Evolutionary conservation across 2,329 filamentous ascomycete species (phyloP).

Genomic region (Colletotrichum sp.): DNA sequence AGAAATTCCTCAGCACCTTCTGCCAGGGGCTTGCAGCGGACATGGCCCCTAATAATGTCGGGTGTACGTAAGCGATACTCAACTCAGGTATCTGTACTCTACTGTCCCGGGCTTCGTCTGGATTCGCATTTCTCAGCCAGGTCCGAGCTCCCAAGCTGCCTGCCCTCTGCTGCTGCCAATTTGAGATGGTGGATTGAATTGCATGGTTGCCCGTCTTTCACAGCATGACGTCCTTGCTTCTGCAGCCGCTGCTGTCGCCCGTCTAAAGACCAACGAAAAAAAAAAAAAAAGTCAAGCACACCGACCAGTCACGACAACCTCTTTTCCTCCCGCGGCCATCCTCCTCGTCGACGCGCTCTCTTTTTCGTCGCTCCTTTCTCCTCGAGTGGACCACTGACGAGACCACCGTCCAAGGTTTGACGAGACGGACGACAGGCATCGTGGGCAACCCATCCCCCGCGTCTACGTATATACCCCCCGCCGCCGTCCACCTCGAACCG

Average conservation of each 20-base stretch:
- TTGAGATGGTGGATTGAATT: slow-evolving; percentile 1
- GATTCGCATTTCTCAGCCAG: neutral
- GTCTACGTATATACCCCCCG: neutral
- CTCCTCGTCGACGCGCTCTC: neutral
- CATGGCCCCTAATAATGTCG: neutral
- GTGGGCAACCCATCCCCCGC: neutral
- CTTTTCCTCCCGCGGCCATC: neutral
- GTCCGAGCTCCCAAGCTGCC: neutral
- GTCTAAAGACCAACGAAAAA: neutral
- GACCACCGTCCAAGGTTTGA: neutral
- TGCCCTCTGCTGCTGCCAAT: neutral
- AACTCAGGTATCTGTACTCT: neutral
- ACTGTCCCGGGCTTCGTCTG: neutral
- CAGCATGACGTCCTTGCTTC: slow-evolving; percentile 9
- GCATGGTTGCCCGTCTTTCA: neutral
- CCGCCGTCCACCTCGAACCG: neutral
- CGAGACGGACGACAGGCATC: neutral
- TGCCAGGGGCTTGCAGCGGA: neutral
- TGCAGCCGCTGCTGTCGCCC: neutral
- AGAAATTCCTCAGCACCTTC: neutral
- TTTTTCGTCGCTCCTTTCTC: neutral
- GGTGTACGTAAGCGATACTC: slow-evolving; percentile 1
- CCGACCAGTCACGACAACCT: neutral
- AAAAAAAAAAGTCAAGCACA: neutral
- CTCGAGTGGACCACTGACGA: neutral